Evolutionary conservation across 495 filamentous ascomycete genomes (phyloP).

Genomic region (Neurospora sp.): DNA sequence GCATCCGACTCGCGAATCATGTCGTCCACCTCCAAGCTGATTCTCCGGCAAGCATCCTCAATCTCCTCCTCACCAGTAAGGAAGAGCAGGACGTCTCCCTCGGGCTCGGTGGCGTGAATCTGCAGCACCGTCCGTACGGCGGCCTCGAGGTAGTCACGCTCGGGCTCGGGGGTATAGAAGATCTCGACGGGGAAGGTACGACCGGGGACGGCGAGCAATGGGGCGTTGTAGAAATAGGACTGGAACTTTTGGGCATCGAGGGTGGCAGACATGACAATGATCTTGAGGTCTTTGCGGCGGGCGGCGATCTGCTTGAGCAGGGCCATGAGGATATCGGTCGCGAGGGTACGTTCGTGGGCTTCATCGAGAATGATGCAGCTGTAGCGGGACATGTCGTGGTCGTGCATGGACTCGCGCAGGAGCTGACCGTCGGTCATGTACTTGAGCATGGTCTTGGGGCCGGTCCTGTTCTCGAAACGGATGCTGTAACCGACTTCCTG

Average conservation of each 20-base stretch:
- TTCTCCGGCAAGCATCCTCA: conserved; percentile 89
- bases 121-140: conserved; percentile 89
- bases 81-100: conserved; percentile 93
- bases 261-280: conserved; percentile 98
- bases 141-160: conserved; percentile 94
- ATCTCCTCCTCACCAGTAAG: conserved; percentile 99
- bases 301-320: conserved; percentile 76
- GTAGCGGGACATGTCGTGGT: conserved; percentile 81
- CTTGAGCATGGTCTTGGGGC: conserved; percentile 84
- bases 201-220: conserved; percentile 86
- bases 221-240: conserved; percentile 91
- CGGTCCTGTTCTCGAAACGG: conserved; percentile 93
- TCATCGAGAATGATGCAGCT: conserved; percentile 98
- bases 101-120: conserved; percentile 84
- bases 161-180: conserved; percentile 94
- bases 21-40: conserved; percentile 80
- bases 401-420: conserved; percentile 94
- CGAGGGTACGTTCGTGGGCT: conserved; percentile 90
- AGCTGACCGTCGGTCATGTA: conserved; percentile 99
- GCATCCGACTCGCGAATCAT: conserved; percentile 82
- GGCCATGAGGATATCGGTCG: conserved; percentile 94
- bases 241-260: conserved; percentile 97
- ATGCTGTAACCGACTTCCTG: conserved; percentile 99
- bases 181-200: conserved; percentile 96
- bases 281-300: conserved; percentile 78